Percentiles rank a stretch among this genome's conserved stretches.
These are phyloP conservation scores for Krasilnikovozyma curviuscula DNA, from an alignment of 768 basidiomycete genomes.

Conservation along the genomic window DNA sequence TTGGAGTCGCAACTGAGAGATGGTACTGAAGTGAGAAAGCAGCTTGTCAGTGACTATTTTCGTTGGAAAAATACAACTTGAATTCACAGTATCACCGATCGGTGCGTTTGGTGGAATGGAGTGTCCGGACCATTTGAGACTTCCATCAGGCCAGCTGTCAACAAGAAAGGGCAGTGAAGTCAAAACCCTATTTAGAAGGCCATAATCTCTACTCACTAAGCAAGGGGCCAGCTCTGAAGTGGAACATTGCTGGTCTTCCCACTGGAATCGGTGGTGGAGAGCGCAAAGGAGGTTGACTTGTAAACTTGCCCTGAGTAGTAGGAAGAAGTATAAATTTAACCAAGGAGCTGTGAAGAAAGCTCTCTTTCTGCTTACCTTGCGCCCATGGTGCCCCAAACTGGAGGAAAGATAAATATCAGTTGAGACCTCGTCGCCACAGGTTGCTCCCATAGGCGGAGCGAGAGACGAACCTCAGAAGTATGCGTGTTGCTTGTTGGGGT, in stretches of 20 bases:
- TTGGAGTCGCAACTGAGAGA: not conserved
- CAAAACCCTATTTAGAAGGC: too few species aligned
- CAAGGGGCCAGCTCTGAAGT: not conserved
- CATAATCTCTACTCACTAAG: too few species aligned
- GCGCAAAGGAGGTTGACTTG: conserved; percentile 1
- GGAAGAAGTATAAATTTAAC: not conserved
- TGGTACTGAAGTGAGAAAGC: not conserved
- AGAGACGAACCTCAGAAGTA: too few species aligned
- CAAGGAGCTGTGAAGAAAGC: not conserved
- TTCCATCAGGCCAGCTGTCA: conserved; percentile 1
- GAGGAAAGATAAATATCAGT: too few species aligned
- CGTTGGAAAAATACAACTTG: not conserved
- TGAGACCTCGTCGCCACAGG: too few species aligned
- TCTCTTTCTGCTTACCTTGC: not conserved
- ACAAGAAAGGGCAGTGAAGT: too few species aligned
- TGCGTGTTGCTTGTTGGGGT: not conserved
- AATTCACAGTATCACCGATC: not conserved
- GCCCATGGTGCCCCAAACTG: conserved; percentile 4
- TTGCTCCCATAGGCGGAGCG: too few species aligned
- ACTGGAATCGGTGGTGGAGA: not conserved
- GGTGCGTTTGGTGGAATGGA: not conserved
- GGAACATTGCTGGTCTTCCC: not conserved
- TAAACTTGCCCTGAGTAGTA: too few species aligned
- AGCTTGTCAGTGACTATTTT: too few species aligned
- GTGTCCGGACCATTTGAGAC: conserved; percentile 3